Percentiles rank a stretch among this genome's conserved stretches.
Evolutionary conservation across 352 stramenopile species (phyloP).

Genomic region (Phytophthora gonapodyides): DNA sequence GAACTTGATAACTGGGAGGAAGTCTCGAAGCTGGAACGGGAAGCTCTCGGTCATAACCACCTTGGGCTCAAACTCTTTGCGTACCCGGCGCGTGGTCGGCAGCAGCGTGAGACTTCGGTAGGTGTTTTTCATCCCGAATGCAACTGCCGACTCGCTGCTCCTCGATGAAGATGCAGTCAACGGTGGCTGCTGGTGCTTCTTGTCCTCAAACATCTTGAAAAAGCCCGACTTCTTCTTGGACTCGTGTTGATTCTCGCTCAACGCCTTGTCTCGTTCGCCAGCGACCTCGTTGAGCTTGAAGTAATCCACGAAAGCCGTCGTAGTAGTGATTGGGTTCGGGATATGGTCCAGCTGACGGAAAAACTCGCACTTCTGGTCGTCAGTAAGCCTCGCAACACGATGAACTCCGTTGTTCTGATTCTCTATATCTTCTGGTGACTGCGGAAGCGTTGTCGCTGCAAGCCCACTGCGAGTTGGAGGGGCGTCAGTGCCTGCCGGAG

Average conservation of each 20-base stretch:
- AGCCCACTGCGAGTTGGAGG: no score
- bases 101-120: conserved; percentile 70
- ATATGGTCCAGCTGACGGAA: conserved; percentile 64
- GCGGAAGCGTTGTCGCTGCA: neutral
- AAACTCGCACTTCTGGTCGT: conserved; percentile 54
- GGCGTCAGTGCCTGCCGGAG: no score
- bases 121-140: conserved; percentile 48
- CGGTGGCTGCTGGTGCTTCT: conserved; percentile 24
- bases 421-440: conserved; percentile 12
- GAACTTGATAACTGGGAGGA: conserved; percentile 79
- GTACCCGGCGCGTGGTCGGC: conserved; percentile 43
- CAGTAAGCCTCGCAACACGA: conserved; percentile 34
- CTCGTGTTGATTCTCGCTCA: conserved; percentile 23
- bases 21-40: conserved; percentile 71
- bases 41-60: conserved; percentile 81
- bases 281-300: conserved; percentile 35
- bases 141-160: neutral
- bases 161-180: conserved; percentile 1
- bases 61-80: conserved; percentile 80
- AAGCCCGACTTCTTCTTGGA: conserved; percentile 49
- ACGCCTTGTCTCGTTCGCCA: conserved; percentile 4
- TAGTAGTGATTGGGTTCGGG: conserved; percentile 71
- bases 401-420: conserved; percentile 11
- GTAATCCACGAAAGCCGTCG: conserved; percentile 74
- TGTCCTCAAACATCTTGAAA: conserved; percentile 55